Base-by-base conservation (phyloP, 2,329 filamentous ascomycete genomes). In the Aspergillus puulaauensis region DNA sequence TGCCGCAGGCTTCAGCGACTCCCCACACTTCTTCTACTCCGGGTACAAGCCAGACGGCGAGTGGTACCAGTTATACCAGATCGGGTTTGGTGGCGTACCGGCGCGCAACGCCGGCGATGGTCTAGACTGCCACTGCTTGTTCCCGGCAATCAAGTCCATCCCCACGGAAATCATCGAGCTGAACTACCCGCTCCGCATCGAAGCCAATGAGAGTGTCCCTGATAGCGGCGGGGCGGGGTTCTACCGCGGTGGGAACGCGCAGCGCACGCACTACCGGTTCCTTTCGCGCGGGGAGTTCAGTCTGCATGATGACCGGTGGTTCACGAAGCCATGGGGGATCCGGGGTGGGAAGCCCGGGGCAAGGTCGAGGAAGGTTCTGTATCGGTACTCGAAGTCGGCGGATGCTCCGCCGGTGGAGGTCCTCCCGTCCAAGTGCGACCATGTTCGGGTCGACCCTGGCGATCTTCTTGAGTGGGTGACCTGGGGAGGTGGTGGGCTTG, bases 381-480 rank as follows among this genome's bases (percentile, higher is more conserved):
- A 77, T 52, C 66, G 71, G 12, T 76, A 77, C 53, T 78, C 76
- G 21, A 64, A 66, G 43, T 74, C 74, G 41, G 62, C 69, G 0
- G 62, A 66, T 0, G 64, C 59, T 6, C 71, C 75, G 11, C 67
- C 70, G 0, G 66, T 62, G 0, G 71, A 75, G 43, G 56, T 74
- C 17, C 69, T 80, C 2, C 73, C 76, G 9, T 77, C 73, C n/a
- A 82, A 82, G 63, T 79, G 77, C 60, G 79, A 82, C 61, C 74
- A 80, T 61, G 64, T 82, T 24, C 71, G 73, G 15, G 79, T 82
- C 1, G 67, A 75, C 35, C 76, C 75, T 1, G 78, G 75, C 12
- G 79, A 82, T 58, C 70, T 80, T 1, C 75, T 81, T 5, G 79
- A 81, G 67, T 81, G 76, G 76, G 73, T 80, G 31, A 82, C 80